Conservation (phyloP, 495 filamentous ascomycete species). For the Xylaria scruposa region DNA sequence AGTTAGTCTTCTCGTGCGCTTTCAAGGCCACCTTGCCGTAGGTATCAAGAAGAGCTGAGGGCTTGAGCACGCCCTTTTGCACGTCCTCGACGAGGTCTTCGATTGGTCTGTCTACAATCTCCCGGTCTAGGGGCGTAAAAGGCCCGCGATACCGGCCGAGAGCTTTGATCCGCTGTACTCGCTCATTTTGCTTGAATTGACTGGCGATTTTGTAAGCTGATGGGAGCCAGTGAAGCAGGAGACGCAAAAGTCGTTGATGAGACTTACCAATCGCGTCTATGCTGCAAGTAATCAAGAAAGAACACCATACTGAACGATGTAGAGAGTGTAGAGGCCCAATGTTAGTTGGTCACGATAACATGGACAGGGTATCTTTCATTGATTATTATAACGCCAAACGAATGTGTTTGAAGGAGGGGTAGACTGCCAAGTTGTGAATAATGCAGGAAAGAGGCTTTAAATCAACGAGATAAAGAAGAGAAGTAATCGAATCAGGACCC, state of each 20-base stretch:
- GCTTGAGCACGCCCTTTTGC: conserved; percentile 66
- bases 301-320: conserved; percentile 50
- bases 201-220: conserved; percentile 54
- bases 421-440: not conserved
- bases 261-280: conserved; percentile 64
- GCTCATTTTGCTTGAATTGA: conserved; percentile 78
- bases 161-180: conserved; percentile 68
- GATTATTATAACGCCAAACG: not conserved
- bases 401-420: not conserved
- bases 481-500: not conserved
- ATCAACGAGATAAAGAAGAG: not conserved
- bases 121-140: conserved; percentile 65
- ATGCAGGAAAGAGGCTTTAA: not conserved
- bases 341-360: not conserved
- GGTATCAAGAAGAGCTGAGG: conserved; percentile 79
- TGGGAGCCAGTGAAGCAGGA: not conserved
- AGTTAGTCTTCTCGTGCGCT: conserved; percentile 89
- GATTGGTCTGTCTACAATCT: conserved; percentile 76
- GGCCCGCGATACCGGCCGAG: conserved; percentile 70
- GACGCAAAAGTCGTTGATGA: not conserved
- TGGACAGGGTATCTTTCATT: not conserved
- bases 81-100: conserved; percentile 79
- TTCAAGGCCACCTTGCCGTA: conserved; percentile 89
- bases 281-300: conserved; percentile 65
- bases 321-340: not conserved